Evolutionary conservation across 129 eudicot genomes (phyloP), one percentile per base, ranked within the genome.

Genomic region (Glebionis coronaria): DNA sequence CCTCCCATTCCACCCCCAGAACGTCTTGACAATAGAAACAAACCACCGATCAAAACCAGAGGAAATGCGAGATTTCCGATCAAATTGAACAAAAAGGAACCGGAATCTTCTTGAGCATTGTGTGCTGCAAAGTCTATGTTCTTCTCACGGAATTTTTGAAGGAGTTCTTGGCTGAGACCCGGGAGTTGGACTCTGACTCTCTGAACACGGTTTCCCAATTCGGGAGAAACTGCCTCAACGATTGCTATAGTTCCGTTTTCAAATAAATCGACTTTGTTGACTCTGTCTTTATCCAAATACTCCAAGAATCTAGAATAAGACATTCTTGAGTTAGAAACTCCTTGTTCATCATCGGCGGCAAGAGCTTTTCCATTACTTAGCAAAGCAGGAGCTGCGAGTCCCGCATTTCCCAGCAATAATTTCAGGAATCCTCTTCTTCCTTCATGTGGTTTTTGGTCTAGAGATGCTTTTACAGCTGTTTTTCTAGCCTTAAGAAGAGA

Each of bases 121-220:
- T 93, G 99, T 50, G 99, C 99, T 9, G 97, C 99, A 81, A 93
- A 93, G 65, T 93, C 99, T 8, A 89, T 89, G 73, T 89, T 93
- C 82, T 93, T 93, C 63, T 93, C 99, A 63, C 97, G 77, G 49
- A 89, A 85, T 80, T 93, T 93, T 79, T 89, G 97, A 52, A 93
- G 95, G 13, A 93, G 92, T 79, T 93, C 99, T 74, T 93, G 99
- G 78, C 90, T 84, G 62, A 93, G 86, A 58, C 99, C 99, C 1
- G 99, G 99, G 65, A 93, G 95, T 69, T 93, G 99, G 28, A 93
- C 99, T 6, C 97, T 90, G 16, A 93, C 99, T 78, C 99, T 76
- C 76, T 93, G 99, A 70, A 89, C 84, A 3, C 99, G 85, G 73
- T 93, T 93, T 31, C 99, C 99, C 77, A 93, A 78, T 66, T 93